These are phyloP conservation scores for Blastomyces gilchristii DNA, from an alignment of 2,329 filamentous ascomycete species.

Conservation along the genomic window DNA sequence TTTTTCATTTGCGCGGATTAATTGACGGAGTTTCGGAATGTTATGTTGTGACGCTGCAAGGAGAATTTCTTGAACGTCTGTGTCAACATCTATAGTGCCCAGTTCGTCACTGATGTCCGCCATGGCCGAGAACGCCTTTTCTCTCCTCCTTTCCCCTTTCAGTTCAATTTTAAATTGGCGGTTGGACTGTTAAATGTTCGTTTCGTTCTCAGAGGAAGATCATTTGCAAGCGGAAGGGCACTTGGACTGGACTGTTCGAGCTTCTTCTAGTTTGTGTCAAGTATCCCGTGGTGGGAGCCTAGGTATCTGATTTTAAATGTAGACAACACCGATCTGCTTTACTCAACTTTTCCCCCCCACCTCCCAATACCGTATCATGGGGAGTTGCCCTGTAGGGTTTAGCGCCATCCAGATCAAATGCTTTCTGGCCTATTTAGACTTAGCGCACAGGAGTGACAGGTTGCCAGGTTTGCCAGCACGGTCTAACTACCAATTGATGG, in stretches of 20 bases:
- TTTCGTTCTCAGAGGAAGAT: background rate
- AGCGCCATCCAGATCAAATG: too few species aligned
- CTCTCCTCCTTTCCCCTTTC: background rate
- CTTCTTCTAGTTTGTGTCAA: background rate
- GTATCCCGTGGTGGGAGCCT: background rate
- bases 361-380: too few species aligned
- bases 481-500: too few species aligned
- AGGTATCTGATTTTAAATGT: background rate
- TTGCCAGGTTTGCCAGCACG: too few species aligned
- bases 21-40: constrained; percentile 53
- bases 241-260: background rate
- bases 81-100: constrained; percentile 24
- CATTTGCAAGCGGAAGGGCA: background rate
- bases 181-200: background rate
- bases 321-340: too few species aligned
- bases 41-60: constrained; percentile 60
- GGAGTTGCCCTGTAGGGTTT: too few species aligned
- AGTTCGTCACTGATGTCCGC: constrained; percentile 14
- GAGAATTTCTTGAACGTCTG: constrained; percentile 49
- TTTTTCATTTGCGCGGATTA: constrained; percentile 48
- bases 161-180: too few species aligned
- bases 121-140: background rate
- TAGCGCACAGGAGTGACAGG: too few species aligned
- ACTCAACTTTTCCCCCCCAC: too few species aligned
- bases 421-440: too few species aligned